Base-by-base conservation (phyloP, 495 filamentous ascomycete genomes). In the Xylaria intraflava region DNA sequence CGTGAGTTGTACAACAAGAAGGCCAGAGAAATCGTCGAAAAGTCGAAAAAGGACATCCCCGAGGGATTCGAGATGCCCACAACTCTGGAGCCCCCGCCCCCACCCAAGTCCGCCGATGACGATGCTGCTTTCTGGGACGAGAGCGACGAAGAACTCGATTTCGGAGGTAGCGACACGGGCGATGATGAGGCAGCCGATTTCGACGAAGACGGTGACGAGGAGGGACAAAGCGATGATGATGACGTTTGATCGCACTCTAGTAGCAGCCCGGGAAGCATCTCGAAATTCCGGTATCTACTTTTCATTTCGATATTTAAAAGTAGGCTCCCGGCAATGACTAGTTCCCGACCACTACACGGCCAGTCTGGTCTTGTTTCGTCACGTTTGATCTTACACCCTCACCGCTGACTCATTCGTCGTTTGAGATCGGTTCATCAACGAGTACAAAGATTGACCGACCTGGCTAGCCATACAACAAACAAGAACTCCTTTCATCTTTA, bases 71-170 rank as follows among this genome's bases (percentile, higher is more conserved):
- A 79, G 35, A 92, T 98, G 87, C 93, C 93, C 3, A 86, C 81
- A 9, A 79, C 71, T 6, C 82, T 87, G 20, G 73, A 79, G 45
- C 69, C 77, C 11, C 77, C 77, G 35, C 83, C 83, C 17, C 78
- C 73, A 3, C 69, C 78, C 0, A 83, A 87, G 57, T 35, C 88
- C 61, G 68, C 74, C 11, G 80, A 83, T 26, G 84, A 89, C 39
- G 89, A 95, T 53, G 77, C 77, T 22, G 84, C 85, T 51, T 94
- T 90, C 65, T 95, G 91, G 88, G 80, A 77, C 31, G 90, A 91
- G 58, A 86, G 81, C 36, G 89, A 89, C 61, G 84, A 87, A 42
- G 88, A 91, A 57, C 81, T 87, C 48, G 81, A 87, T 46, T 92
- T 94, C 69, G 89, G 86, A 0, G 86, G 86, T 54, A 89, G 79